Evolutionary conservation across 2,329 filamentous ascomycete genomes (phyloP), one percentile per base, ranked within the genome.

Genomic region (Cladosporium sp.): DNA sequence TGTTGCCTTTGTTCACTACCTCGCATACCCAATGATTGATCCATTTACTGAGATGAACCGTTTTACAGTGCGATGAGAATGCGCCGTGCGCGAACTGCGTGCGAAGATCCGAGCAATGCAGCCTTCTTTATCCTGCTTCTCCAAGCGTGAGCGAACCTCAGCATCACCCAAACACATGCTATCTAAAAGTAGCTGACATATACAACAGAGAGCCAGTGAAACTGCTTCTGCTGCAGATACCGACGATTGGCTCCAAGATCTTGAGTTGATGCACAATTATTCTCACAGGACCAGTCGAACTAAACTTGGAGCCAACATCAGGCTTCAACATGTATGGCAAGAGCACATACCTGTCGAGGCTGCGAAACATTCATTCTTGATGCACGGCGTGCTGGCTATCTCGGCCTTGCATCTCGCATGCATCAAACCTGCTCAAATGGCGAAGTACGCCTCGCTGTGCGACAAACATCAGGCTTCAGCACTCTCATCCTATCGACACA

Each of bases 181-280:
- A n/a, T n/a, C n/a, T n/a, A n/a, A n/a, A 9, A 32, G n/a, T 32
- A 29, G 18, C 38, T 41, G 13, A 49, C 16, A 3, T 5, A 18
- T 7, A 15, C 8, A 9, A 3, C 36, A 50, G 47, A 15, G 18
- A 29, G 27, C 36, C 36, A 51, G 36, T n/a, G 16, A 33, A 13
- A 36, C 22, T 35, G 16, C 27, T 19, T 25, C 49, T 33, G 18
- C 50, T 7, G 29, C 41, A n/a, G 53, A 40, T n/a, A 46, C 53
- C 1, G 43, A 53, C 2, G 54, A 59, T 35, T 62, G 57, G 57
- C 51, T 62, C n/a, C 57, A 60, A 40, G 58, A 62, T 36, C 58
- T 63, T 36, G 58, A 62, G 35, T 54, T 63, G 8, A 61, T 62
- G 58, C 57, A 61, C 39, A 53, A 63, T 36, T 63, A 59, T 51